A percentile compares a stretch with the other conserved stretches of the same genome.
Conservation (phyloP, 169 alveolate species). For the Sarcocystis neurona region DNA sequence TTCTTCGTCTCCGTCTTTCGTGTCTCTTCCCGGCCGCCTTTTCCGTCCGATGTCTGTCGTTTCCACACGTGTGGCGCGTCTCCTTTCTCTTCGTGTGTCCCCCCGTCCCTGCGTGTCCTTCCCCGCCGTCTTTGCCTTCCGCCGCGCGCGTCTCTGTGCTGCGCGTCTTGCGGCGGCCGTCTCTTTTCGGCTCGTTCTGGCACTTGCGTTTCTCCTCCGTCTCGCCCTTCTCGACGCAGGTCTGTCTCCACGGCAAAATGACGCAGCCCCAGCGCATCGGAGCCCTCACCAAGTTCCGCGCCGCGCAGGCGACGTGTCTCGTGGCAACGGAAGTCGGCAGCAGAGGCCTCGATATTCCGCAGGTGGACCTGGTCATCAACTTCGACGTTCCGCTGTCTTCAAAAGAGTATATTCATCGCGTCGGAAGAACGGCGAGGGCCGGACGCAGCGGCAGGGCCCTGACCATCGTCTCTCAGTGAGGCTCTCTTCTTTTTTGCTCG, state of each 20-base stretch:
- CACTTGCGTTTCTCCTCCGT: conserved; percentile 86
- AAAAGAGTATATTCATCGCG: conserved; percentile 95
- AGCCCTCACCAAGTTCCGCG: conserved; percentile 92
- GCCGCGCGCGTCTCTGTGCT: too few species aligned
- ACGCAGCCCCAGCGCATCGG: conserved; percentile 92
- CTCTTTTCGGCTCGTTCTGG: conserved; percentile 85
- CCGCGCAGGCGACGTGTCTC: conserved; percentile 78
- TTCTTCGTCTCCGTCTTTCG: conserved; percentile 92
- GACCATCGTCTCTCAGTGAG: conserved; percentile 94
- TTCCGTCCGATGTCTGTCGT: too few species aligned
- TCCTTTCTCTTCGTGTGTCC: too few species aligned
- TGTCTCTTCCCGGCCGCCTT: too few species aligned
- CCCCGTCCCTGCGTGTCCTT: too few species aligned
- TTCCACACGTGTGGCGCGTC: too few species aligned
- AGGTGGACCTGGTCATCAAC: conserved; percentile 94
- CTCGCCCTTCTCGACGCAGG: not conserved
- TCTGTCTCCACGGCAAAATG: conserved; percentile 95
- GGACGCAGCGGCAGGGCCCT: conserved; percentile 97
- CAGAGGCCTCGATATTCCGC: conserved; percentile 97
- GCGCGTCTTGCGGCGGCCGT: conserved; percentile 82
- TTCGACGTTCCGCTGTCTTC: conserved; percentile 93
- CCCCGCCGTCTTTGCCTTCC: too few species aligned
- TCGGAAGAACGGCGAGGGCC: conserved; percentile 99
- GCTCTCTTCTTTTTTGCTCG: conserved; percentile 21
- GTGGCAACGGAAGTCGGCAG: conserved; percentile 98